Conservation (phyloP, 495 filamentous ascomycete species). For the Aspergillus panamensis region DNA sequence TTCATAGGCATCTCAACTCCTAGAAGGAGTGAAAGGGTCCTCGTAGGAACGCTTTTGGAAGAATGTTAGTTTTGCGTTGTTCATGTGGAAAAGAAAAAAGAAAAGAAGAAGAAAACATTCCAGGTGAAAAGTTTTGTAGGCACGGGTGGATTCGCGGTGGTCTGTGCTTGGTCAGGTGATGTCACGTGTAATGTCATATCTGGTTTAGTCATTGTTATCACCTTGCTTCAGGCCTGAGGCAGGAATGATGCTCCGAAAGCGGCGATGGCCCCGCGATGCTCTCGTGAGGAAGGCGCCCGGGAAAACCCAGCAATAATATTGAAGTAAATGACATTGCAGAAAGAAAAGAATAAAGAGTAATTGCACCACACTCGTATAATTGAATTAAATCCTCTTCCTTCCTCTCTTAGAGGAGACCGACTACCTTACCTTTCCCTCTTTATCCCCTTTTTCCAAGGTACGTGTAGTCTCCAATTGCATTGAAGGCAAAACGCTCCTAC, state of each 20-base stretch:
- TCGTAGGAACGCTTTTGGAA: slow-evolving; percentile 62
- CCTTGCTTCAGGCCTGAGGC: neutral
- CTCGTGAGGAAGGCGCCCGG: neutral
- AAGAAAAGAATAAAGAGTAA: slow-evolving; percentile 2
- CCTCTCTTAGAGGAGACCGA: neutral
- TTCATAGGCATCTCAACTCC: slow-evolving; percentile 48
- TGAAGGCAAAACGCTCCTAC: neutral
- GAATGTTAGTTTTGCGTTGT: slow-evolving; percentile 69
- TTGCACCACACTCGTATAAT: neutral
- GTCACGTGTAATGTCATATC: neutral
- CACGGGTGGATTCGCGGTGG: slow-evolving; percentile 6
- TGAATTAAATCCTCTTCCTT: neutral
- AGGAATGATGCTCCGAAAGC: slow-evolving; percentile 14
- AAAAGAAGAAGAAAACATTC: slow-evolving; percentile 21
- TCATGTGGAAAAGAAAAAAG: slow-evolving; percentile 52
- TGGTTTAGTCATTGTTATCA: neutral
- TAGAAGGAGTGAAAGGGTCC: slow-evolving; percentile 28
- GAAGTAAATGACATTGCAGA: neutral
- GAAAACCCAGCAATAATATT: neutral
- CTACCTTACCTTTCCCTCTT: neutral
- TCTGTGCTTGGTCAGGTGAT: slow-evolving; percentile 23
- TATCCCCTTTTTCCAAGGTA: neutral
- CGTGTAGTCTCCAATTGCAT: neutral
- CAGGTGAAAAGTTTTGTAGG: slow-evolving; percentile 18
- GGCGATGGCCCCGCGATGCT: slow-evolving; percentile 13